A percentile compares a stretch with the other conserved stretches of the same genome.
Conservation (phyloP, 768 basidiomycete species). For the Xerocomellus dryophilus region DNA sequence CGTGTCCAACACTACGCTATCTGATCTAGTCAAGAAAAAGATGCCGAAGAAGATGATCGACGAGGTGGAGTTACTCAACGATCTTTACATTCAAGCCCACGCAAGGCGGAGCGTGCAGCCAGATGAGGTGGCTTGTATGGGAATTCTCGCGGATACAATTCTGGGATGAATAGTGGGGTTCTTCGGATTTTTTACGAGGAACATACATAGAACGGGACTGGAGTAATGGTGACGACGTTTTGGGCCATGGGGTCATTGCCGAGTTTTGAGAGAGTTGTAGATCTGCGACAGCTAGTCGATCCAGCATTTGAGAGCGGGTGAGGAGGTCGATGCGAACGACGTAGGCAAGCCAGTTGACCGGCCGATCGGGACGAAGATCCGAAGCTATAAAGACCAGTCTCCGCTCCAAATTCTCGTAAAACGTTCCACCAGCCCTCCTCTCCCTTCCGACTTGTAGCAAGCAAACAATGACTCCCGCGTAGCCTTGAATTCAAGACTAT, state of each 20-base stretch:
- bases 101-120: not conserved
- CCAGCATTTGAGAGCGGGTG: no score
- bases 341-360: no score
- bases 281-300: no score
- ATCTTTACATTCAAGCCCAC: slow-evolving; percentile 11
- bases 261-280: not conserved
- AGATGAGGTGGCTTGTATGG: no score
- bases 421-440: not conserved
- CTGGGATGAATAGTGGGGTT: no score
- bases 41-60: slow-evolving; percentile 7
- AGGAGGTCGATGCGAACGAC: not conserved
- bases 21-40: slow-evolving; percentile 5
- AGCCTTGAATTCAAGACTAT: not conserved
- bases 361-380: not conserved
- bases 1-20: slow-evolving; percentile 15
- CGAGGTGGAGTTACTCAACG: slow-evolving; percentile 15
- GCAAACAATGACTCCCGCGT: not conserved
- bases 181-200: not conserved
- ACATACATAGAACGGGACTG: no score
- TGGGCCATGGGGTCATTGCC: not conserved
- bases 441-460: not conserved
- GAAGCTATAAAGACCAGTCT: not conserved
- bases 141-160: not conserved
- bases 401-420: not conserved
- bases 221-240: not conserved